Evolutionary conservation across 345 rosid genomes (phyloP).

Genomic region (Acer saccharum): DNA sequence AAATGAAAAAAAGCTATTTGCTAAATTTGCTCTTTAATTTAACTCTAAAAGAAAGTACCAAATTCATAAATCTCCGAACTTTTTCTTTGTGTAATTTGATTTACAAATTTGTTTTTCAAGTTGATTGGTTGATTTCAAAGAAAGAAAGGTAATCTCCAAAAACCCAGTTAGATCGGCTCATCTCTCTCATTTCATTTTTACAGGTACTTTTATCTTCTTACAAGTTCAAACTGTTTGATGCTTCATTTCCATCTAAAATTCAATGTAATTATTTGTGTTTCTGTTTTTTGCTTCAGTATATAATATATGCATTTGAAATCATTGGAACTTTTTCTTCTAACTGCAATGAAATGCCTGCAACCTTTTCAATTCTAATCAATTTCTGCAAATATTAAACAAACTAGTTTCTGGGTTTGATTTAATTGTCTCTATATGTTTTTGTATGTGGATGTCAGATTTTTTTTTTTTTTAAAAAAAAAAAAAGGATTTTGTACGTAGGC

Average conservation of each 20-base stretch:
- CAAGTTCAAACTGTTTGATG: neutral
- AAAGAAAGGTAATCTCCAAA: neutral
- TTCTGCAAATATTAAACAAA: neutral
- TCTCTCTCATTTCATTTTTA: neutral
- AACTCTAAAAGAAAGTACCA: too few relatives aligned
- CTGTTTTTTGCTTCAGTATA: neutral
- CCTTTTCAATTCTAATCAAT: neutral
- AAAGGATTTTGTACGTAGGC: neutral
- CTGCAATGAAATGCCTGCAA: neutral
- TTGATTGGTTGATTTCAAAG: neutral
- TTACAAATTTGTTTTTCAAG: neutral
- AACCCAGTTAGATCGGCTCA: neutral
- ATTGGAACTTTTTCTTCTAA: neutral
- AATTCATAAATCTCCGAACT: too few relatives aligned
- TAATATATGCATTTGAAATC: neutral
- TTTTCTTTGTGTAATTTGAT: too few relatives aligned
- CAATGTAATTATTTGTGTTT: neutral
- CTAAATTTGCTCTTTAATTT: too few relatives aligned
- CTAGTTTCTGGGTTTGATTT: constrained; percentile 9
- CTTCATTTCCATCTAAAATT: neutral
- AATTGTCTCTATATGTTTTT: neutral
- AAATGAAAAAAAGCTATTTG: too few relatives aligned
- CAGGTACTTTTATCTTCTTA: neutral
- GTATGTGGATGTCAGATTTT: neutral
- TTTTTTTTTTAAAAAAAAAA: too few relatives aligned